These are phyloP conservation scores for Colletotrichum neosansevieriae DNA, from an alignment of 2,329 filamentous ascomycete species.

Conservation along the genomic window DNA sequence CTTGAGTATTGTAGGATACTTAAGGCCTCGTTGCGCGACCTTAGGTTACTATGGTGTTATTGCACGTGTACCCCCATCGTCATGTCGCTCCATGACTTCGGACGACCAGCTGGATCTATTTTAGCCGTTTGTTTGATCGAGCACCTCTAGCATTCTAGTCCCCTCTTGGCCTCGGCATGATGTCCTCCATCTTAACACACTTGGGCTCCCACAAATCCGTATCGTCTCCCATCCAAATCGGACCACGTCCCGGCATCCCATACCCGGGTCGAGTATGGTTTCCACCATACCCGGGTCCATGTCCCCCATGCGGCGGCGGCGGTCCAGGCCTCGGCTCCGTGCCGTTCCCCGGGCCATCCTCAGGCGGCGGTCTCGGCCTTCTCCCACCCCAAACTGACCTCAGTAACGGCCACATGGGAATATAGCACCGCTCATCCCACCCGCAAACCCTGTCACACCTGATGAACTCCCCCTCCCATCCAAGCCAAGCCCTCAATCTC, in stretches of 20 bases:
- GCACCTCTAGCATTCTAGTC: neutral
- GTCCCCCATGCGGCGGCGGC: slow-evolving; percentile 17
- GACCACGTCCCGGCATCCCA: slow-evolving; percentile 27
- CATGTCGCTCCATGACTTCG: no score
- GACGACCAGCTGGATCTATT: no score
- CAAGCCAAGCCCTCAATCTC: slow-evolving; percentile 62
- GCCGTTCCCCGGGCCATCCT: slow-evolving; percentile 21
- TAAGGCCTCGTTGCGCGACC: neutral
- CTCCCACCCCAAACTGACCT: slow-evolving; percentile 27
- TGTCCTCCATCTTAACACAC: slow-evolving; percentile 43
- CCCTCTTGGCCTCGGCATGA: slow-evolving; percentile 32
- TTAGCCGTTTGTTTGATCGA: no score
- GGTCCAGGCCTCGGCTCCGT: slow-evolving; percentile 29
- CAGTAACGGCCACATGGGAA: slow-evolving; percentile 63
- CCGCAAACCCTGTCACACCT: slow-evolving; percentile 55
- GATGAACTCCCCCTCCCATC: slow-evolving; percentile 61
- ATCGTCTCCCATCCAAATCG: slow-evolving; percentile 40
- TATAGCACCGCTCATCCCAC: slow-evolving; percentile 59
- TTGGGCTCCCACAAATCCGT: slow-evolving; percentile 45
- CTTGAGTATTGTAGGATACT: neutral
- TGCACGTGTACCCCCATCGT: neutral
- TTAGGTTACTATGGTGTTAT: neutral
- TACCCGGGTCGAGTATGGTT: slow-evolving; percentile 10
- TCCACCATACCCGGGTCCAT: slow-evolving; percentile 18
- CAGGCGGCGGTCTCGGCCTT: slow-evolving; percentile 34